These are phyloP conservation scores for Phytophthora lateralis DNA, from an alignment of 352 stramenopile species.

Conservation along the genomic window DNA sequence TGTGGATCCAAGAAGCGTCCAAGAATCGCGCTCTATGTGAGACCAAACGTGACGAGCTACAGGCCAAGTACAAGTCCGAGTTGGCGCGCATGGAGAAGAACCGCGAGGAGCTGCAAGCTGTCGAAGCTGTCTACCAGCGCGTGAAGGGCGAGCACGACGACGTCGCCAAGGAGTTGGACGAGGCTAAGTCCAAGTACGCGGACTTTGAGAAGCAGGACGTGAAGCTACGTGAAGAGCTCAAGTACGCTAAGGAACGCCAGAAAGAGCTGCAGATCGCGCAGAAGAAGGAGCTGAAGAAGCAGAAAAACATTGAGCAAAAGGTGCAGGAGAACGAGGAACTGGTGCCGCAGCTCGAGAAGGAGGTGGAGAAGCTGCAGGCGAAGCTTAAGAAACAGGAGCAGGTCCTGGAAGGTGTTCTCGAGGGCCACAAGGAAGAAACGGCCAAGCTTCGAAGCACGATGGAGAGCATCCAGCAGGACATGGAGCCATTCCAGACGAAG, in stretches of 20 bases:
- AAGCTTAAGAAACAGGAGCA: constrained; percentile 87
- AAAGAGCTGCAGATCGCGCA: constrained; percentile 92
- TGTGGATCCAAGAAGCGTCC: constrained; percentile 85
- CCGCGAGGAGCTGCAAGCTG: constrained; percentile 70
- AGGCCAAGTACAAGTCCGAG: constrained; percentile 79
- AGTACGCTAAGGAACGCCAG: constrained; percentile 93
- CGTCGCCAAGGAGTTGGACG: constrained; percentile 86
- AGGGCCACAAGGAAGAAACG: constrained; percentile 81
- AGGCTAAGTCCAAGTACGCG: constrained; percentile 93
- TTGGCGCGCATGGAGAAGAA: constrained; percentile 82
- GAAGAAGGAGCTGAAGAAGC: constrained; percentile 93
- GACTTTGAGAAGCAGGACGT: constrained; percentile 98
- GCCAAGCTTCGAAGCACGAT: constrained; percentile 72
- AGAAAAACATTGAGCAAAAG: constrained; percentile 83
- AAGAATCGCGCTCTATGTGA: constrained; percentile 81
- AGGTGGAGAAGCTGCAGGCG: constrained; percentile 69
- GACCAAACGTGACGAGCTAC: constrained; percentile 62
- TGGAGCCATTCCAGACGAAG: constrained; percentile 73
- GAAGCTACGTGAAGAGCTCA: constrained; percentile 97
- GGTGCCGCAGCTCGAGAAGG: constrained; percentile 89
- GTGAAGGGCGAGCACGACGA: constrained; percentile 87
- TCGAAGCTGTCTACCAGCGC: constrained; percentile 84
- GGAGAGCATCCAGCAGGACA: constrained; percentile 79
- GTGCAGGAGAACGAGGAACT: constrained; percentile 87
- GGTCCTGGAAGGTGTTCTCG: constrained; percentile 86